Percentiles rank a stretch among this genome's conserved stretches.
Evolutionary conservation across 257 asterid genomes (phyloP).

Genomic region (Echites panduratus): DNA sequence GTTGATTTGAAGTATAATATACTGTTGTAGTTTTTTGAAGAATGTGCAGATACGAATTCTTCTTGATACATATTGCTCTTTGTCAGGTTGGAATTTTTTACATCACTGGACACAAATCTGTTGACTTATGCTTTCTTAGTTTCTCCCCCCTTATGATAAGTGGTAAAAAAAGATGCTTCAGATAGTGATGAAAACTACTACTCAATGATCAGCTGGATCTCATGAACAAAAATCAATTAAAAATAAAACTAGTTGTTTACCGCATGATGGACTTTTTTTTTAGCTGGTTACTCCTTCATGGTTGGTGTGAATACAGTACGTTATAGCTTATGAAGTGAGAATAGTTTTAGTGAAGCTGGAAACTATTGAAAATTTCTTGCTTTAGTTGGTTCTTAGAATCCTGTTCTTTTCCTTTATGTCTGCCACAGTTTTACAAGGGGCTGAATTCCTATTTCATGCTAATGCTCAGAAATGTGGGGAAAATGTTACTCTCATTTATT

Average conservation of each 20-base stretch:
- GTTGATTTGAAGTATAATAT: neutral
- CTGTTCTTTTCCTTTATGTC: neutral
- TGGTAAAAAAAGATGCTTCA: too few species aligned
- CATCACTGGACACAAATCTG: neutral
- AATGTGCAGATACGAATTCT: neutral
- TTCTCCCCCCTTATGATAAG: too few species aligned
- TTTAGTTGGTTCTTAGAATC: neutral
- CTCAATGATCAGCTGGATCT: too few species aligned
- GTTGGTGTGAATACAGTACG: too few species aligned
- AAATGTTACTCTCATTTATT: conserved; percentile 31
- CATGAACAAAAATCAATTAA: too few species aligned
- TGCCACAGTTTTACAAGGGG: neutral
- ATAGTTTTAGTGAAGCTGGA: too few species aligned
- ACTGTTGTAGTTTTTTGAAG: neutral
- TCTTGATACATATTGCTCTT: neutral
- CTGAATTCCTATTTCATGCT: conserved; percentile 5
- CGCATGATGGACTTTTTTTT: too few species aligned
- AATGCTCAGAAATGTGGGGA: conserved; percentile 41
- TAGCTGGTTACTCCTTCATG: too few species aligned
- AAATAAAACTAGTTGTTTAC: too few species aligned
- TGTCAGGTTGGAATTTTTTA: neutral
- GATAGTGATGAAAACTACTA: too few species aligned
- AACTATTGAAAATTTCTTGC: neutral
- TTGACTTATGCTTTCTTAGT: neutral
- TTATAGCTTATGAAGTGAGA: too few species aligned